Evolutionary conservation across 345 rosid genomes (phyloP).

Genomic region (Sisymbrium altissimum): DNA sequence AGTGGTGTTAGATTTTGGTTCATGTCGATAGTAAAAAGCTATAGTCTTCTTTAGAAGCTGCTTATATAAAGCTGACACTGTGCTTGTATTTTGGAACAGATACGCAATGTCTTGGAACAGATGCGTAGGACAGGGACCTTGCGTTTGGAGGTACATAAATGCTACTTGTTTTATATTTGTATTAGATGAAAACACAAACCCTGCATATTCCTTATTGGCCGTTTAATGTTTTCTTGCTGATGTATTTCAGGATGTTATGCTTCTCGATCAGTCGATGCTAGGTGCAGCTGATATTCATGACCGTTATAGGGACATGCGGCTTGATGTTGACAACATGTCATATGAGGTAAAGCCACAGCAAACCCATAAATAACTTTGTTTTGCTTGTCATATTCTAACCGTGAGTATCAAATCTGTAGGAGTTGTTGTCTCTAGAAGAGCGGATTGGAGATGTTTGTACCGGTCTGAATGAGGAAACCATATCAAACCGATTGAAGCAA

Average conservation of each 20-base stretch:
- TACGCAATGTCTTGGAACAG: slow-evolving; percentile 74
- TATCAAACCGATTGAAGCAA: slow-evolving; percentile 46
- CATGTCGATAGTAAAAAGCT: not conserved
- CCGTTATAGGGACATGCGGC: slow-evolving; percentile 91
- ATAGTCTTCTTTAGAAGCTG: not conserved
- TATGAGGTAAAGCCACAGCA: slow-evolving; percentile 62
- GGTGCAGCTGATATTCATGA: slow-evolving; percentile 69
- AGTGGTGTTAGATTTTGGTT: too few relatives aligned
- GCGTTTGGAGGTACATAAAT: slow-evolving; percentile 59
- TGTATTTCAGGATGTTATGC: slow-evolving; percentile 70
- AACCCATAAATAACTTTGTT: not conserved
- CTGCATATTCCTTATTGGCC: not conserved
- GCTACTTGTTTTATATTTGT: not conserved
- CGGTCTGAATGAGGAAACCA: slow-evolving; percentile 72
- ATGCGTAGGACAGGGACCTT: slow-evolving; percentile 81
- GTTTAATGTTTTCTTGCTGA: not conserved
- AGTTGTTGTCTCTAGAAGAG: slow-evolving; percentile 80
- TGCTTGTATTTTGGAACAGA: slow-evolving; percentile 40
- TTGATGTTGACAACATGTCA: slow-evolving; percentile 95
- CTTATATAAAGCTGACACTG: slow-evolving; percentile 21
- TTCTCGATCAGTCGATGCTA: slow-evolving; percentile 68
- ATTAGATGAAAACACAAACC: not conserved
- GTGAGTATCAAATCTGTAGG: slow-evolving; percentile 41
- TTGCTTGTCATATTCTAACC: not conserved
- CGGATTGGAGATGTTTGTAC: slow-evolving; percentile 89